Conservation (phyloP, 1,284 basidiomycete genomes). For the Fistulina hepatica region DNA sequence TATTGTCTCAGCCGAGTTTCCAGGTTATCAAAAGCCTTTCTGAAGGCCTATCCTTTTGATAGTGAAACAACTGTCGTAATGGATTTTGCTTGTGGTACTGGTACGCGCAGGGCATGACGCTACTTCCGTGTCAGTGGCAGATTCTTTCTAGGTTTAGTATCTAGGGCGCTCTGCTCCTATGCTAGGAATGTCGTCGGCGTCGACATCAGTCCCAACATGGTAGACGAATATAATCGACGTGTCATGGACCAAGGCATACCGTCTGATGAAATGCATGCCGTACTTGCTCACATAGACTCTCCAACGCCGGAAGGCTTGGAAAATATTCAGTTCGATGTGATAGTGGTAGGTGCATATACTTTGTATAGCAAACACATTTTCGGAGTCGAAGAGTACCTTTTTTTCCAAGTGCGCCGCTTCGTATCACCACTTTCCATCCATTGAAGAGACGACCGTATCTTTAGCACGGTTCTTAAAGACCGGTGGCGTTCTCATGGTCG, state of each 20-base stretch:
- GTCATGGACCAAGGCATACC: constrained; percentile 45
- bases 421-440: constrained; percentile 54
- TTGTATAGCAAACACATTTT: constrained; percentile 1
- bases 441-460: constrained; percentile 36
- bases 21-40: constrained; percentile 33
- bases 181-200: constrained; percentile 52
- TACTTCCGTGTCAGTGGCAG: not conserved
- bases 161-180: constrained; percentile 41
- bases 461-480: constrained; percentile 50
- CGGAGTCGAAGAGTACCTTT: not conserved
- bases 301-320: constrained; percentile 37
- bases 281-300: constrained; percentile 37
- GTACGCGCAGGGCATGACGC: constrained; percentile 23
- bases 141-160: constrained; percentile 39
- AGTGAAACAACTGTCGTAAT: constrained; percentile 44
- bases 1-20: not conserved
- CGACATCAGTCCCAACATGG: constrained; percentile 57
- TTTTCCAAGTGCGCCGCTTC: constrained; percentile 47
- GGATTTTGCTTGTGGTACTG: constrained; percentile 64
- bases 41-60: constrained; percentile 38
- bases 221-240: constrained; percentile 50
- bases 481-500: constrained; percentile 47
- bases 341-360: constrained; percentile 29
- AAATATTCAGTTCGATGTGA: constrained; percentile 50
- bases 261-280: constrained; percentile 46